phyloP scores from a whole-genome alignment of 1,284 basidiomycete genomes.

The Cerioporus squamosus region DNA sequence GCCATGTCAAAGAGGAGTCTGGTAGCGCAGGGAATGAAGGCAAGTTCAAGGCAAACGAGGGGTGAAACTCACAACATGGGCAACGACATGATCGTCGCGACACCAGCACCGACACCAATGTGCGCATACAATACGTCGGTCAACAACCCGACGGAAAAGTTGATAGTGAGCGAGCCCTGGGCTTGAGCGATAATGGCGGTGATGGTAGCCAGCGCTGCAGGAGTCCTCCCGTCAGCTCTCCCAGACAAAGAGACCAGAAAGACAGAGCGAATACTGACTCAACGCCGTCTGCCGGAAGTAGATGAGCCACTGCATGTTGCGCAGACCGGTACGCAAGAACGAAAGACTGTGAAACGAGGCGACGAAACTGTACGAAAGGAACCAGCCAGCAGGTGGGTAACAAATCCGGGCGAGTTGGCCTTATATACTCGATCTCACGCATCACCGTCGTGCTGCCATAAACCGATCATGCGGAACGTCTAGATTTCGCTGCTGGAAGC shows the following conservation, averaged over 20 bases:
- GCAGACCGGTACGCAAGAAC: constrained; percentile 15
- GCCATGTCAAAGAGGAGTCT: constrained; percentile 14
- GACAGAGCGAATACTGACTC: background rate
- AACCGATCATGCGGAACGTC: constrained; percentile 5
- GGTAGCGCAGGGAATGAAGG: background rate
- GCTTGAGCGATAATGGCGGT: constrained; percentile 15
- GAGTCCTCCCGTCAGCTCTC: background rate
- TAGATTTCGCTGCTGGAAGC: background rate
- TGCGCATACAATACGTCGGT: background rate
- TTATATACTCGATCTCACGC: constrained; percentile 13
- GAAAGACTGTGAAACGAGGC: constrained; percentile 4
- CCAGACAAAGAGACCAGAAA: background rate
- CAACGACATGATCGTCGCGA: constrained; percentile 7
- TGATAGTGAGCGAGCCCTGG: constrained; percentile 8
- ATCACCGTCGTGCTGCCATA: constrained; percentile 6
- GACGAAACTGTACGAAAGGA: constrained; percentile 15
- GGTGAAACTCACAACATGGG: constrained; percentile 7
- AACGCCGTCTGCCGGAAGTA: constrained; percentile 4
- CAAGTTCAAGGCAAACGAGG: background rate
- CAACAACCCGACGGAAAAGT: background rate
- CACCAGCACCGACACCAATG: constrained; percentile 4
- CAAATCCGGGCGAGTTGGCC: background rate
- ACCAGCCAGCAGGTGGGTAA: constrained; percentile 13
- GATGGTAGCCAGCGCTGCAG: constrained; percentile 7
- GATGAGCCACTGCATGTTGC: constrained; percentile 15